Base-by-base conservation (phyloP, 768 basidiomycete genomes). In the Mycena sanguinolenta region DNA sequence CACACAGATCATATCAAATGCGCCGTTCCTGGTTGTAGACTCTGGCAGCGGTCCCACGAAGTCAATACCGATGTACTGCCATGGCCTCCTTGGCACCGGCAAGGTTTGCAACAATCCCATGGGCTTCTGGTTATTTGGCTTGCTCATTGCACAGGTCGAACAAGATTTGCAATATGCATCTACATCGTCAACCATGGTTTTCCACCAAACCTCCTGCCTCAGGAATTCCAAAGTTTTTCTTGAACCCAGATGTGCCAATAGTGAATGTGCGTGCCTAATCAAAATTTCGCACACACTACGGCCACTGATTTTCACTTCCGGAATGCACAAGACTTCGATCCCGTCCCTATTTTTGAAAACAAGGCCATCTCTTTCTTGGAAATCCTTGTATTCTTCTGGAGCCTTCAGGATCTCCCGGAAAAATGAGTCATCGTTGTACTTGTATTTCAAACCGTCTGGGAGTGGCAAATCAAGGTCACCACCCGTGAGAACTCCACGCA, bases 241-340 rank as follows among this genome's bases (percentile, higher is more conserved):
- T 0, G 69, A 4, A 2, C 83, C 82, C 0, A 84, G 67, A 39
- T 84, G 83, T 0, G 82, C 83, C 2, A 84, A 64, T 0, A 84
- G 13, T 1, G 80, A 81, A 38, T 84, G 83, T 0, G 81, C 82
- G 12, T 82, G 82, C 0, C 60, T 65, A 0, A 84, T 83, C 0
- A 84, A 14, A 0, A 77, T 58, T 42, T 82, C 49, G 0, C 77
- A 54, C 0, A 78, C 42, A 0, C 49, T 58, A 3, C 72, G 49
- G 0, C 52, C 70, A 0, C 65, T 69, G 0, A 76, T 53, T 13
- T 21, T 23, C 14, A 77, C 46, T 28, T 79, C 68, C 0, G 79
- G 81, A 1, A 82, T 68, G 53, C 79, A 79, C 0, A 81, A 39
- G 0, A 65, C 16, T 0, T 23, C 23, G 4, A 30, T 34, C 0